phyloP scores from a whole-genome alignment of 2,329 filamentous ascomycete species.

The Pseudocercospora macadamiae region DNA sequence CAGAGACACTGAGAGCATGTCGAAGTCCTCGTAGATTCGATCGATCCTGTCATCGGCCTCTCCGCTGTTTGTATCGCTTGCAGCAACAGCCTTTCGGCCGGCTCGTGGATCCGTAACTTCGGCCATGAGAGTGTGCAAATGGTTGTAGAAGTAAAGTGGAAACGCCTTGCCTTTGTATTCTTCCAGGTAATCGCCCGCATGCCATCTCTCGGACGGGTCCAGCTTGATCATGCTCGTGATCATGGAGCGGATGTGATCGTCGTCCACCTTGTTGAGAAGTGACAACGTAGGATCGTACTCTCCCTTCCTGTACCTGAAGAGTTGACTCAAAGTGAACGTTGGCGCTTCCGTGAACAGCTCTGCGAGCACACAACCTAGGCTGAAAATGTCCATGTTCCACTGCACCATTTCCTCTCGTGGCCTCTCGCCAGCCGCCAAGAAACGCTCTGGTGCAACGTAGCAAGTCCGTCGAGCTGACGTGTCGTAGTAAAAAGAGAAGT shows the following conservation, averaged over 20 bases:
- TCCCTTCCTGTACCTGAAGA: slow-evolving; percentile 90
- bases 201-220: slow-evolving; percentile 87
- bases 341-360: slow-evolving; percentile 93
- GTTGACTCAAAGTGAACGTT: slow-evolving; percentile 95
- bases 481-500: slow-evolving; percentile 98
- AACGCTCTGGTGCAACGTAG: slow-evolving; percentile 92
- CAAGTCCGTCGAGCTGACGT: slow-evolving; percentile 88
- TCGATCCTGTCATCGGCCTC: slow-evolving; percentile 95
- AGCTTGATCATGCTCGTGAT: slow-evolving; percentile 95
- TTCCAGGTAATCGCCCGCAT: slow-evolving; percentile 88
- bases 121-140: slow-evolving; percentile 96
- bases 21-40: slow-evolving; percentile 89
- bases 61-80: slow-evolving; percentile 71
- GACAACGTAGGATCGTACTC: slow-evolving; percentile 87
- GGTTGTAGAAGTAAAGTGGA: slow-evolving; percentile 95
- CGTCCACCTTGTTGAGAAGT: slow-evolving; percentile 82
- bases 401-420: slow-evolving; percentile 50
- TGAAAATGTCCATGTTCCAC: slow-evolving; percentile 99
- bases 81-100: slow-evolving; percentile 71
- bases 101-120: slow-evolving; percentile 89
- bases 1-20: slow-evolving; percentile 95
- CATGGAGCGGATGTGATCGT: slow-evolving; percentile 83
- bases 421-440: slow-evolving; percentile 66
- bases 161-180: slow-evolving; percentile 93
- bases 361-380: slow-evolving; percentile 92